Evolutionary conservation across 2,329 filamentous ascomycete species (phyloP).

Genomic region (Sporothrix pseudoabietina): DNA sequence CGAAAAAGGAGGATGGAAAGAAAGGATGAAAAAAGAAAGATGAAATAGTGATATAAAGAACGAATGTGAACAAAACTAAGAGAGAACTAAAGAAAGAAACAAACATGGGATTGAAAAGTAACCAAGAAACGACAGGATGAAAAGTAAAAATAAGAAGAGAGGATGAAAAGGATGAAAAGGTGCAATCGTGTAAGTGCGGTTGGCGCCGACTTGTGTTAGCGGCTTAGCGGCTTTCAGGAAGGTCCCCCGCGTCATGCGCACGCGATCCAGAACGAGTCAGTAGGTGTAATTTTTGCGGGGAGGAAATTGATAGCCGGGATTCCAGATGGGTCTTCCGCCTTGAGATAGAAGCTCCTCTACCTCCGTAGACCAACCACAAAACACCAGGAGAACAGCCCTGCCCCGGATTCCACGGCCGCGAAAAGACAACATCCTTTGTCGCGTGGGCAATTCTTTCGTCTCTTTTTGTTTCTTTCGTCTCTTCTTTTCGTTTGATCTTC

Average conservation of each 20-base stretch:
- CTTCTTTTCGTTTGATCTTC: not conserved
- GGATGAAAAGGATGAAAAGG: not conserved
- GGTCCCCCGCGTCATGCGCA: conserved; percentile 5
- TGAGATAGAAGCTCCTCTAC: not conserved
- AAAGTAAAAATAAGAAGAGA: not conserved
- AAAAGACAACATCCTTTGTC: conserved; percentile 4
- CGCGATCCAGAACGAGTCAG: conserved; percentile 12
- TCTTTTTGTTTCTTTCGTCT: not conserved
- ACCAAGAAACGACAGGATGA: not conserved
- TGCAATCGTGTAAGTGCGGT: not conserved
- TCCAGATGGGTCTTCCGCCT: not conserved
- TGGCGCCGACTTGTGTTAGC: conserved; percentile 7
- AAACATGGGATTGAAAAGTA: not conserved
- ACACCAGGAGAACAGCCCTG: not conserved
- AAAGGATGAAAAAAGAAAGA: not conserved
- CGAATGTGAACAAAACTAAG: not conserved
- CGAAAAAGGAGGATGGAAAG: not conserved
- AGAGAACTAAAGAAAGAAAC: not conserved
- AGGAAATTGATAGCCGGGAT: conserved; percentile 21
- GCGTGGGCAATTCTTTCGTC: not conserved
- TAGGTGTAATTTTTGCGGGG: conserved; percentile 15
- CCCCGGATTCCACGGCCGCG: not conserved
- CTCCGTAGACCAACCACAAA: not conserved
- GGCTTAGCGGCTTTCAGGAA: not conserved
- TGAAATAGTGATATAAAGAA: not conserved